Conservation (phyloP, 306 rosid species). For the Cucumis melo region DNA sequence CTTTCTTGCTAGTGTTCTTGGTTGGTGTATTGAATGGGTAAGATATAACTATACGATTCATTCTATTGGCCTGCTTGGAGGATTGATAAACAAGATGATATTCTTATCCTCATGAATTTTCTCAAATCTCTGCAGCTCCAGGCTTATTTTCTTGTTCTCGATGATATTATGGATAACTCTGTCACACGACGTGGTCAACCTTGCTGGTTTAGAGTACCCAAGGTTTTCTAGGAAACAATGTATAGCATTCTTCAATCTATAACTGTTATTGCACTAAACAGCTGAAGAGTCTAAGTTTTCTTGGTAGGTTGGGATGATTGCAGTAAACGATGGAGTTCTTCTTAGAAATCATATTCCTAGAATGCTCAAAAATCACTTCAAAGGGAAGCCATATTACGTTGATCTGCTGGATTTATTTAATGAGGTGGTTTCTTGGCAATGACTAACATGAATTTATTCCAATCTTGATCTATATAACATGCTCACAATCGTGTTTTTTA, state of each 20-base stretch:
- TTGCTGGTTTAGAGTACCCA: slow-evolving; percentile 39
- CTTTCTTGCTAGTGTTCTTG: slow-evolving; percentile 31
- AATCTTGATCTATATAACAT: not conserved
- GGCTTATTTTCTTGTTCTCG: slow-evolving; percentile 43
- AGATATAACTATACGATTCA: not conserved
- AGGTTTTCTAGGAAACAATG: slow-evolving; percentile 15
- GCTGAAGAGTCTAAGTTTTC: not conserved
- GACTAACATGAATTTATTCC: not conserved
- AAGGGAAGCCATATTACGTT: slow-evolving; percentile 62
- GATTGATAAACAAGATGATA: not conserved
- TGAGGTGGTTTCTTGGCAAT: slow-evolving; percentile 33
- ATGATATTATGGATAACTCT: slow-evolving; percentile 45
- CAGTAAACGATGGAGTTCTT: slow-evolving; percentile 69
- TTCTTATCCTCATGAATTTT: not conserved
- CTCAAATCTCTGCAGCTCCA: slow-evolving; percentile 26
- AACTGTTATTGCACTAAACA: not conserved
- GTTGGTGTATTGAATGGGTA: slow-evolving; percentile 57
- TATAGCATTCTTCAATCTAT: not conserved
- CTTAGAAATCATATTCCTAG: slow-evolving; percentile 75
- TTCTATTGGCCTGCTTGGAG: not conserved
- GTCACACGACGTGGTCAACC: slow-evolving; percentile 40
- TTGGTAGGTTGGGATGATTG: slow-evolving; percentile 74
- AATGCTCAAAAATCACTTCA: slow-evolving; percentile 71
- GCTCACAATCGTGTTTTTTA: not conserved
- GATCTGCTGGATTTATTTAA: slow-evolving; percentile 84